These are phyloP conservation scores for Lactarius quietus DNA, from an alignment of 768 basidiomycete genomes.

Conservation along the genomic window DNA sequence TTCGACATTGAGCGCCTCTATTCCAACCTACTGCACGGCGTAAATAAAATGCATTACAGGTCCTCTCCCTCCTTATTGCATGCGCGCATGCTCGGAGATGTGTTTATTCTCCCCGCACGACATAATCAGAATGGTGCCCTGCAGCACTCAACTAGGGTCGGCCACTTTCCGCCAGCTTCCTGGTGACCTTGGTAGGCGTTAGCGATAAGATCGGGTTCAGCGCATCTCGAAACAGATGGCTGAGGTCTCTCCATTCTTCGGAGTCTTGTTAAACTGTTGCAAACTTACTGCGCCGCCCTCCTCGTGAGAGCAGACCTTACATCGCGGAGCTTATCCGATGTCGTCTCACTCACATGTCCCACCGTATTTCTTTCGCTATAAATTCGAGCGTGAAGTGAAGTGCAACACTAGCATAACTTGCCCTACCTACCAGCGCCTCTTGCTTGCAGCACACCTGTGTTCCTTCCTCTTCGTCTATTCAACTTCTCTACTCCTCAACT, in stretches of 20 bases:
- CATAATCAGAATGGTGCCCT: not conserved
- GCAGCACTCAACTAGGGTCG: not conserved
- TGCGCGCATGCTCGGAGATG: not conserved
- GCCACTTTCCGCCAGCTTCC: constrained; percentile 2
- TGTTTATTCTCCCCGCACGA: not conserved
- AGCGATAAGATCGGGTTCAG: not conserved
- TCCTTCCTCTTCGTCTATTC: not conserved
- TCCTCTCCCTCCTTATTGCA: too few species aligned
- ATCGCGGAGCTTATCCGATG: constrained; percentile 11
- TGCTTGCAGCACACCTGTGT: not conserved
- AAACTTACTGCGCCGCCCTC: not conserved
- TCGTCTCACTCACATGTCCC: not conserved
- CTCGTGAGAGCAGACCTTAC: not conserved
- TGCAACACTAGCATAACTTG: not conserved
- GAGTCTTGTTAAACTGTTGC: not conserved
- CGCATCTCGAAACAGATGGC: not conserved
- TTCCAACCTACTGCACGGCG: not conserved
- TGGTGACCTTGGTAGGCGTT: not conserved
- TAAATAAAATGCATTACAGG: too few species aligned
- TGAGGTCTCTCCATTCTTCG: constrained; percentile 3
- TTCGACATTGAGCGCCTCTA: not conserved
- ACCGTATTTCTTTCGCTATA: not conserved
- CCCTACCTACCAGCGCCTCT: not conserved
- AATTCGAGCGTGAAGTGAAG: not conserved
- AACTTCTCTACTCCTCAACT: not conserved